Percentiles rank a stretch among this genome's conserved stretches.
Conservation (phyloP, 2,329 filamentous ascomycete species). For the Arachnomyces sp. region DNA sequence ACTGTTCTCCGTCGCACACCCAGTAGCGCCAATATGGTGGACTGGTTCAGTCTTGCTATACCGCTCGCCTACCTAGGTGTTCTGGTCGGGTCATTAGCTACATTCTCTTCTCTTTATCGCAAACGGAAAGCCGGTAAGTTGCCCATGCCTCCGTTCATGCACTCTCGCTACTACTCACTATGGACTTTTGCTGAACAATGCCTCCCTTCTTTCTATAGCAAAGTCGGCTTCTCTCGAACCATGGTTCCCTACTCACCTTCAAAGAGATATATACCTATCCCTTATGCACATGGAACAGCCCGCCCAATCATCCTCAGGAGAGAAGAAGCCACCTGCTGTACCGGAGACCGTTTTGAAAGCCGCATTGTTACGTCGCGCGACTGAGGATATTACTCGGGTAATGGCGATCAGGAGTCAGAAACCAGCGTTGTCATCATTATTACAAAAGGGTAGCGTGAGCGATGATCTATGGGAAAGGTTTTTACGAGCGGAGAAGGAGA, state of each 20-base stretch:
- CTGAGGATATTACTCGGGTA: constrained; percentile 88
- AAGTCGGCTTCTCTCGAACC: constrained; percentile 79
- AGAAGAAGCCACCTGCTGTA: constrained; percentile 61
- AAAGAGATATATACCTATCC: constrained; percentile 90
- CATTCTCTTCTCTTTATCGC: constrained; percentile 87
- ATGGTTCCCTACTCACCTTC: constrained; percentile 87
- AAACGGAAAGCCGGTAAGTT: constrained; percentile 76
- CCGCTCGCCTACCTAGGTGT: constrained; percentile 86
- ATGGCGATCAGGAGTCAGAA: constrained; percentile 84
- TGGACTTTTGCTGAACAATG: too few species aligned
- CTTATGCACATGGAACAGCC: constrained; percentile 68
- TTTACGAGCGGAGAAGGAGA: constrained; percentile 86
- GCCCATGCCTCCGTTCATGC: constrained; percentile 1
- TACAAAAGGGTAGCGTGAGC: constrained; percentile 87
- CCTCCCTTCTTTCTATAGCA: constrained; percentile 38
- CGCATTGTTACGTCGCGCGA: constrained; percentile 77
- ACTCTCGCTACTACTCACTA: constrained; percentile 11
- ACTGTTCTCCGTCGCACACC: constrained; percentile 20
- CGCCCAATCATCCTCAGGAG: constrained; percentile 39
- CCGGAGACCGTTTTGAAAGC: constrained; percentile 83
- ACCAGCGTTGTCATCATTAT: constrained; percentile 70
- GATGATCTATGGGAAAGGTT: constrained; percentile 96
- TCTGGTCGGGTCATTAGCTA: constrained; percentile 77
- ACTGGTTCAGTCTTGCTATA: constrained; percentile 79
- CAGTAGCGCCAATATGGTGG: constrained; percentile 38